Base-by-base conservation (phyloP, 345 rosid species). In the Linum trigynum region DNA sequence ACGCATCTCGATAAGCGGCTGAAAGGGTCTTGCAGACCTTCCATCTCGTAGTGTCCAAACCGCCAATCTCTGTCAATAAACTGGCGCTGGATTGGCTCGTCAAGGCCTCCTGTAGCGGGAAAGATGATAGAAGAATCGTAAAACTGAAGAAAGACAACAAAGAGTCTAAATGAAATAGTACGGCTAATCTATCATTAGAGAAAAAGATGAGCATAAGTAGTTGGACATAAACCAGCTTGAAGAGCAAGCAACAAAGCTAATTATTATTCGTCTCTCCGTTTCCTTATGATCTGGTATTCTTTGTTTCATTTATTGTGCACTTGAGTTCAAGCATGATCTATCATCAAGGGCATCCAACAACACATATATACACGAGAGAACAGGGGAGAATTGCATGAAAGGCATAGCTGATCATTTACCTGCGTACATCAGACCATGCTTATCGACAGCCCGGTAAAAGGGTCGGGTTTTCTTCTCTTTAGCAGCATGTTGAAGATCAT, bases 21-120 rank as follows among this genome's bases (percentile, higher is more conserved):
- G 61, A 92, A 63, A 1, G 98, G 98, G 65, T 92, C 98, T 76
- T 89, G 98, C 60, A 92, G 86, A 72, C 96, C 95, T 65, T 92
- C 98, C 91, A 92, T 78, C 78, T 87, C 84, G 69, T 92, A 92
- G 76, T 87, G 96, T 69, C 98, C 98, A 76, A 92, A 92, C 57
- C 92, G 85, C 98, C 98, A 92, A 70, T 92, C 96, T 59, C 95
- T 80, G 32, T 72, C 79, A 55, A 89, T 66, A 35, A 62, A 78
- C 12, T 81, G 81, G 23, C 92, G 80, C 65, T 78, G 70, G 5
- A 72, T 75, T 17, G 96, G 95, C 73, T 83, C 75, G 69, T 92
- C 98, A 35, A 92, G 89, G 50, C 98, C 98, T 69, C 94, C 98
- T 89, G 79, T 66, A 8, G 53, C 63, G 51, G 32, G n/a, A 61